These are phyloP conservation scores for Nakataea oryzae DNA, from an alignment of 2,329 filamentous ascomycete species.

Conservation along the genomic window DNA sequence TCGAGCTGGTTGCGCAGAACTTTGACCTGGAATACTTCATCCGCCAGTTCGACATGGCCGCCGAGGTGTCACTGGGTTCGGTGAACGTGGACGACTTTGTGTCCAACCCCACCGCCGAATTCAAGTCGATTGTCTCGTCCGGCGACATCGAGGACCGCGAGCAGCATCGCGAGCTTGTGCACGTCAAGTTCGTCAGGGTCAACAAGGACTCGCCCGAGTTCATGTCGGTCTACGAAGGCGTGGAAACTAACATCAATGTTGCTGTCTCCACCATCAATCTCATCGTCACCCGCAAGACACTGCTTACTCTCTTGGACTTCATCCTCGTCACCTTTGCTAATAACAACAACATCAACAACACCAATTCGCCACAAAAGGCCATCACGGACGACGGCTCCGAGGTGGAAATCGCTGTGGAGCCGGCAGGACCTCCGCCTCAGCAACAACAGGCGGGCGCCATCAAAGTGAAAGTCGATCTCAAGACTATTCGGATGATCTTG, in stretches of 20 bases:
- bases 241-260: constrained; percentile 87
- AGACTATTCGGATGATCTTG: constrained; percentile 85
- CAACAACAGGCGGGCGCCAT: constrained; percentile 59
- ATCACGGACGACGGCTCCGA: constrained; percentile 28
- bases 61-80: constrained; percentile 78
- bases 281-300: constrained; percentile 83
- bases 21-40: constrained; percentile 85
- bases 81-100: constrained; percentile 92
- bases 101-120: constrained; percentile 76
- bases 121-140: constrained; percentile 95
- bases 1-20: constrained; percentile 81
- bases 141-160: constrained; percentile 60
- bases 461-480: constrained; percentile 84
- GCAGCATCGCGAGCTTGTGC: constrained; percentile 71
- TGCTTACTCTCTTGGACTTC: constrained; percentile 89
- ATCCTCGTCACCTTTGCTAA: constrained; percentile 78
- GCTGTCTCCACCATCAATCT: constrained; percentile 92
- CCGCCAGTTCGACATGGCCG: constrained; percentile 83
- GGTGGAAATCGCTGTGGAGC: constrained; percentile 24
- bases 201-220: constrained; percentile 90
- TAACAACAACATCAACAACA: constrained; percentile 34
- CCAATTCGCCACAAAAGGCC: constrained; percentile 18
- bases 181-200: constrained; percentile 81
- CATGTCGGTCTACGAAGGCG: constrained; percentile 79
- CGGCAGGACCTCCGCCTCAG: constrained; percentile 17